Base-by-base conservation (phyloP, 2,329 filamentous ascomycete species). In the Capronia americana region DNA sequence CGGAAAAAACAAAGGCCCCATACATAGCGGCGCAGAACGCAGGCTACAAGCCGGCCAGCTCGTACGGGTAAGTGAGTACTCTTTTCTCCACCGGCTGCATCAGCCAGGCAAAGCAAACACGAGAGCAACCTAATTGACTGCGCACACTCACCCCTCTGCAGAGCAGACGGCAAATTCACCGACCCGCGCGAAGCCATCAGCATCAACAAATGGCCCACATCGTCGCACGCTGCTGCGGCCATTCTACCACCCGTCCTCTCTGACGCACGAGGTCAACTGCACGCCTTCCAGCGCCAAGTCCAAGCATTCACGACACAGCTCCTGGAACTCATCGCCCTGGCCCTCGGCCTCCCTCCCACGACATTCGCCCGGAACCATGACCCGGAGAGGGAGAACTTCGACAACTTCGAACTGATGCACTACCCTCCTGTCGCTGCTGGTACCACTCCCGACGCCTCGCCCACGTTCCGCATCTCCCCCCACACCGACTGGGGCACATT, bases 181-280 rank as follows among this genome's bases (percentile, higher is more conserved):
- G 65, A 67, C 51, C 65, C 65, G n/a, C 65, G 65, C 24, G 65
- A 67, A 41, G 65, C 65, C n/a, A 63, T 67, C 61, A 67, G 65
- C 44, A 63, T 67, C 50, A 67, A 67, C 65, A 67, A 67, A 34
- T 67, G 65, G 65, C 65, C 65, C 1, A 63, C 65, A n/a, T 7
- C 28, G 20, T 23, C 26, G n/a, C 60, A 67, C n/a, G 51, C 65
- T 14, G 23, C 60, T 1, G 12, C 41, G 5, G 61, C 65, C 8
- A 12, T 10, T 1, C 65, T 67, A 12, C 60, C 65, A 32, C 65
- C 60, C 4, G 34, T 64, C 56, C 61, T 67, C 20, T 38, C 57
- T 12, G 48, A 63, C 12, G 60, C 61, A 23, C 65, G 65, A 1
- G 32, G 20, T 6, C 65, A 67, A 60, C 63, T 67, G 50, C 50